Conservation (phyloP, 257 asterid species). For the Solanum infundibuliforme region DNA sequence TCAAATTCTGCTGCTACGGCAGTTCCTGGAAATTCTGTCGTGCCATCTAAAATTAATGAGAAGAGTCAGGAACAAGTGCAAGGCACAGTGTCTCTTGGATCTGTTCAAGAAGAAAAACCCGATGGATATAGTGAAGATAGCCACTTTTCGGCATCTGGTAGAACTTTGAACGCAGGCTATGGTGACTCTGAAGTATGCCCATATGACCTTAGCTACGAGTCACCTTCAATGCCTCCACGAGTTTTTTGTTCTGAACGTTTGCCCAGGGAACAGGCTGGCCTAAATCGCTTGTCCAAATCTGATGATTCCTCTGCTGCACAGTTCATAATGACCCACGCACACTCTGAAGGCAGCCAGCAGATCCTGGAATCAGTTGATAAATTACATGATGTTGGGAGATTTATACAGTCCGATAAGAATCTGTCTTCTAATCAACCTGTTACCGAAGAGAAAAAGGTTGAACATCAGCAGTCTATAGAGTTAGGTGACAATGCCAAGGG, state of each 20-base stretch:
- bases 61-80: constrained; percentile 26
- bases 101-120: constrained; percentile 25
- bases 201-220: constrained; percentile 34
- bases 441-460: constrained; percentile 22
- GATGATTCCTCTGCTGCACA: constrained; percentile 59
- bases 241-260: constrained; percentile 61
- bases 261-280: constrained; percentile 61
- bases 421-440: constrained; percentile 9
- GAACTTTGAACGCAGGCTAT: constrained; percentile 22
- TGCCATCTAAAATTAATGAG: constrained; percentile 24
- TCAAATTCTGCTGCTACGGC: constrained; percentile 20
- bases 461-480: constrained; percentile 14
- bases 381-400: constrained; percentile 23
- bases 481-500: constrained; percentile 16
- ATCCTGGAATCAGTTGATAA: constrained; percentile 34
- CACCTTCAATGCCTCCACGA: constrained; percentile 46
- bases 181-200: constrained; percentile 26
- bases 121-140: constrained; percentile 26
- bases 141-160: constrained; percentile 20
- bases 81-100: constrained; percentile 23
- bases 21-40: constrained; percentile 17
- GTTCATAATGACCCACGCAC: constrained; percentile 35
- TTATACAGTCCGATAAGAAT: constrained; percentile 20
- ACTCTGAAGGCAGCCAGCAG: constrained; percentile 50
- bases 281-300: constrained; percentile 63